phyloP scores from a whole-genome alignment of 2,329 filamentous ascomycete species.

The Claviceps fusiformis region DNA sequence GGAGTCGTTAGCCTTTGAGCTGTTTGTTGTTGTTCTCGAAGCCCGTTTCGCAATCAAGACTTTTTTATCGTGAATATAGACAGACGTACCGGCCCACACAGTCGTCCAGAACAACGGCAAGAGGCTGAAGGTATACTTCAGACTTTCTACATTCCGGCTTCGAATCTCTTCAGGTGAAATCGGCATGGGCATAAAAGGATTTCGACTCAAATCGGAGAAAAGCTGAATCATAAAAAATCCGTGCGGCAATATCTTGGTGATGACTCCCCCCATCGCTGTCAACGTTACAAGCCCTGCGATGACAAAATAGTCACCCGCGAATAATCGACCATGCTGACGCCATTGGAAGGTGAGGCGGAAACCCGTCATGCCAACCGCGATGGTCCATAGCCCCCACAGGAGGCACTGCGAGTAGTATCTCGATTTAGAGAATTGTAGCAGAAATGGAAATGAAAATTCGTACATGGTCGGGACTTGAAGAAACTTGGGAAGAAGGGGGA shows the following conservation, averaged over 20 bases:
- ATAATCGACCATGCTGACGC: neutral
- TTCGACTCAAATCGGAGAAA: neutral
- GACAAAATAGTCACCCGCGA: neutral
- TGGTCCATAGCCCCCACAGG: neutral
- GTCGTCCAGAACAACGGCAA: neutral
- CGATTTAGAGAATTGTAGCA: neutral
- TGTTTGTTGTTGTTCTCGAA: neutral
- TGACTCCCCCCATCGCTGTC: neutral
- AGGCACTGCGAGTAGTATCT: neutral
- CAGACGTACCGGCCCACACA: neutral
- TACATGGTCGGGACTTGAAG: neutral
- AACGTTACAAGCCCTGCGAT: neutral
- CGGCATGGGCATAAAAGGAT: neutral
- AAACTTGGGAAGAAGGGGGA: neutral
- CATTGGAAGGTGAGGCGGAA: neutral
- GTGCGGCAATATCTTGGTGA: neutral
- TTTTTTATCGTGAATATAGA: neutral
- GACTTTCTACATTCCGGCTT: neutral
- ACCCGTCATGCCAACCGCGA: neutral
- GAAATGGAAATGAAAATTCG: neutral
- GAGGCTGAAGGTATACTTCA: neutral
- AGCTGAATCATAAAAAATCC: neutral
- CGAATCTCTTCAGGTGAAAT: neutral
- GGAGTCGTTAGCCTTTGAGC: neutral
- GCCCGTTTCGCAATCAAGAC: neutral